Base-by-base conservation (phyloP, 768 basidiomycete species). In the Mycena indigotica region DNA sequence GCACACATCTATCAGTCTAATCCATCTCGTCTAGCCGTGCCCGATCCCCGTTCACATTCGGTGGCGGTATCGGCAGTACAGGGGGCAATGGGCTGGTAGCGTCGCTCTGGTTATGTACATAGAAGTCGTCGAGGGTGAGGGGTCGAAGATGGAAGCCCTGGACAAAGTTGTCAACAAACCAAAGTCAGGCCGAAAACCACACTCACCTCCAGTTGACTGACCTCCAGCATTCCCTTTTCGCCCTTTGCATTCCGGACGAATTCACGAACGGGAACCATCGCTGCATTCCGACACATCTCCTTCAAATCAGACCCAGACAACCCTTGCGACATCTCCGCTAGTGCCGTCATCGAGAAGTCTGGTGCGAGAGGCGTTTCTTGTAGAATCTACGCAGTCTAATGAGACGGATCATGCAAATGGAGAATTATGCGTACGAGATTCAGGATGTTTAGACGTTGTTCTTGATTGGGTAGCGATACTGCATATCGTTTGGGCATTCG, bases 401-500 rank as follows among this genome's bases (percentile, higher is more conserved):
- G 13, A 53, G 23, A n/a, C 61, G 13, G 6, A 28, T 21, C 39
- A 19, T 15, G 19, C 25, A 19, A 26, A 24, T 19, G 6, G 40
- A 52, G 17, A 50, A 29, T 35, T 25, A 39, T 15, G 70, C 81
- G 51, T 64, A 95, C 94, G 58, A 98, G 75, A 0, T 74, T 73
- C 19, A 99, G 81, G 59, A 98, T 98, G 70, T 90, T 93, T 52
- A 84, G 74, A 28, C 97, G 81, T 63, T 98, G 95, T 3, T 85
- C 81, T 5, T 72, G 69, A 55, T 90, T 85, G 3, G 97, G 97
- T 16, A 98, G 77, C 4, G 84, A 79, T 56, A 99, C 83, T 1
- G 90, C 82, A 70, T 98, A 98, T 12, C 95, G 91, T 72, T 96
- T 98, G 1, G 97, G 97, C 94, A 99, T 95, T n/a, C 95, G 88